phyloP scores from a whole-genome alignment of 257 asterid species.

The Solanum sparsipilum region DNA sequence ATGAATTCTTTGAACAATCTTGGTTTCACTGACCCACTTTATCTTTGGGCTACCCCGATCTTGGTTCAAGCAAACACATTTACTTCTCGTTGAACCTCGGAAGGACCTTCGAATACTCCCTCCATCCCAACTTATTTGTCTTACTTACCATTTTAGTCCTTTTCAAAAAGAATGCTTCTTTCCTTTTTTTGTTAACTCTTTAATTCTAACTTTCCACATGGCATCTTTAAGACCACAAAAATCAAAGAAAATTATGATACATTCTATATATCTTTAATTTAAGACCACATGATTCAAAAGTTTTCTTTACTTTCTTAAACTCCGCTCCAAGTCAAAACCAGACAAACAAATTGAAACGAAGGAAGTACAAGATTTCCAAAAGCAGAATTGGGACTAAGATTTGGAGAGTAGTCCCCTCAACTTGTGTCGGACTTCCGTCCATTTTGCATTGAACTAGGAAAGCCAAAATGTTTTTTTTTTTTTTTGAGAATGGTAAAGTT shows the following conservation, averaged over 20 bases:
- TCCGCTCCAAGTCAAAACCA: neutral
- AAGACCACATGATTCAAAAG: neutral
- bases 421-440: neutral
- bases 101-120: neutral
- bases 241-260: neutral
- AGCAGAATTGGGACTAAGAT: neutral
- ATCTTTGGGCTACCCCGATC: neutral
- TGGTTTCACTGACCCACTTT: neutral
- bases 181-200: neutral
- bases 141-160: neutral
- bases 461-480: neutral
- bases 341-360: neutral
- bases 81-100: neutral
- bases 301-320: neutral
- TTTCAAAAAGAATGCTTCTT: neutral
- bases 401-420: neutral
- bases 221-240: neutral
- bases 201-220: neutral
- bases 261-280: too few relatives aligned
- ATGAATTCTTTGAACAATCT: neutral
- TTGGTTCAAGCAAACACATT: neutral
- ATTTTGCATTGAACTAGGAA: neutral
- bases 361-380: neutral
- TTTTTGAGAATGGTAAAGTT: too few relatives aligned
- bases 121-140: neutral